Percentiles rank a stretch among this genome's conserved stretches.
Evolutionary conservation across 768 basidiomycete genomes (phyloP).

Genomic region (Amanita molliuscula): DNA sequence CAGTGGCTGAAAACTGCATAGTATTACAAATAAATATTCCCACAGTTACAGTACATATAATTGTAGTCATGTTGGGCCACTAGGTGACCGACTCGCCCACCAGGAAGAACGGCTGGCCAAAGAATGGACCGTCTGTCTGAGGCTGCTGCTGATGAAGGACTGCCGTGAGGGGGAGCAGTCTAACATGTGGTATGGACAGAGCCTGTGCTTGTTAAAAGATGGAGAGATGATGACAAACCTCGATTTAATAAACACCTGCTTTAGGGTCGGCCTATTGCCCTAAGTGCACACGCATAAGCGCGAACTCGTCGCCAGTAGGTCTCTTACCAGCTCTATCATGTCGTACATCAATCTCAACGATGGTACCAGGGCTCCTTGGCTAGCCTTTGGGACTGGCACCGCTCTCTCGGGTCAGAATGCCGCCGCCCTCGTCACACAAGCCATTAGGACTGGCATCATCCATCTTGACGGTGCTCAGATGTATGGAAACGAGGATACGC

Average conservation of each 20-base stretch:
- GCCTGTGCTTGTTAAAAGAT: conserved; percentile 67
- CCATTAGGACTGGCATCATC: conserved; percentile 45
- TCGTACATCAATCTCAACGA: conserved; percentile 39
- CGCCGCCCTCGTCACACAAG: conserved; percentile 25
- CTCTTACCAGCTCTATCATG: background rate
- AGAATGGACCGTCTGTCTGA: conserved; percentile 51
- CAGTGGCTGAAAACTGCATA: conserved; percentile 35
- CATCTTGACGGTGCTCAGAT: conserved; percentile 59
- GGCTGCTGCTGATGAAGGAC: conserved; percentile 45
- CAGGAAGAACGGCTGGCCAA: conserved; percentile 46
- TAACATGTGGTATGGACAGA: conserved; percentile 44
- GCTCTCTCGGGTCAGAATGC: conserved; percentile 38
- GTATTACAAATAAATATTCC: conserved; percentile 27
- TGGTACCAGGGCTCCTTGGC: conserved; percentile 39
- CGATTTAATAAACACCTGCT: conserved; percentile 12
- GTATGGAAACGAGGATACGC: conserved; percentile 44
- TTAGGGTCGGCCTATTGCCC: too few relatives aligned
- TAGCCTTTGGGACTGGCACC: conserved; percentile 56
- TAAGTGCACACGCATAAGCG: too few relatives aligned
- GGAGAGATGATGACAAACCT: conserved; percentile 9
- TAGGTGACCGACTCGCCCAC: conserved; percentile 57
- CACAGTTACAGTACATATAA: conserved; percentile 9
- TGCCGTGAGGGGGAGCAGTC: conserved; percentile 28
- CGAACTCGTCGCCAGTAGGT: background rate
- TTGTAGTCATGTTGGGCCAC: conserved; percentile 32